phyloP scores from a whole-genome alignment of 768 basidiomycete species.

The Boletales sp. region DNA sequence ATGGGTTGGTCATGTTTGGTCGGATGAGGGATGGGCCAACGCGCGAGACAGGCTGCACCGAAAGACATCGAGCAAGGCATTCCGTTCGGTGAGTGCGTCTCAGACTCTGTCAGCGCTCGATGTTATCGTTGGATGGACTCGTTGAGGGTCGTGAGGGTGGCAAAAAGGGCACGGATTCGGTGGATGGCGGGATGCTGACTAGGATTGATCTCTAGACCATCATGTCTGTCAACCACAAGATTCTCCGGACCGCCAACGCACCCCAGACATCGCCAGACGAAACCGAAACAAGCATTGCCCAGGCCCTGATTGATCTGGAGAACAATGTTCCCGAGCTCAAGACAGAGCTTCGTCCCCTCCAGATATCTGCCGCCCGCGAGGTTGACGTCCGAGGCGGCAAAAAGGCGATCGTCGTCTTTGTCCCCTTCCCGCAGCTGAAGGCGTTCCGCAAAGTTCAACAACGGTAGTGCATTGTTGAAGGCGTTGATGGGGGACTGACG shows the following conservation, averaged over 20 bases:
- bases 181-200: slow-evolving; percentile 58
- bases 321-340: slow-evolving; percentile 99
- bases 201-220: slow-evolving; percentile 18
- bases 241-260: slow-evolving; percentile 94
- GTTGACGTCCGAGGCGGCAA: slow-evolving; percentile 99
- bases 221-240: slow-evolving; percentile 85
- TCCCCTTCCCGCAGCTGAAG: slow-evolving; percentile 95
- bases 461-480: slow-evolving; percentile 48
- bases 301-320: slow-evolving; percentile 96
- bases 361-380: slow-evolving; percentile 98
- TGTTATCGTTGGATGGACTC: slow-evolving; percentile 14
- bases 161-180: slow-evolving; percentile 35
- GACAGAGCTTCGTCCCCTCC: slow-evolving; percentile 89
- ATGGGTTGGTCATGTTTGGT: slow-evolving; percentile 31
- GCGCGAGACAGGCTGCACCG: slow-evolving; percentile 10
- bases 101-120: slow-evolving; percentile 19
- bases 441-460: slow-evolving; percentile 98
- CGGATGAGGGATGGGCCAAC: slow-evolving; percentile 4
- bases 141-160: slow-evolving; percentile 16
- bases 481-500: background rate
- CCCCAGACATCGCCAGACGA: slow-evolving; percentile 87
- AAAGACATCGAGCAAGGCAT: slow-evolving; percentile 52
- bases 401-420: slow-evolving; percentile 98
- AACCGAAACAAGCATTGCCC: slow-evolving; percentile 86
- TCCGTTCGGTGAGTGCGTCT: slow-evolving; percentile 64